phyloP scores from a whole-genome alignment of 2,329 filamentous ascomycete genomes.

The Periconia macrospinosa region DNA sequence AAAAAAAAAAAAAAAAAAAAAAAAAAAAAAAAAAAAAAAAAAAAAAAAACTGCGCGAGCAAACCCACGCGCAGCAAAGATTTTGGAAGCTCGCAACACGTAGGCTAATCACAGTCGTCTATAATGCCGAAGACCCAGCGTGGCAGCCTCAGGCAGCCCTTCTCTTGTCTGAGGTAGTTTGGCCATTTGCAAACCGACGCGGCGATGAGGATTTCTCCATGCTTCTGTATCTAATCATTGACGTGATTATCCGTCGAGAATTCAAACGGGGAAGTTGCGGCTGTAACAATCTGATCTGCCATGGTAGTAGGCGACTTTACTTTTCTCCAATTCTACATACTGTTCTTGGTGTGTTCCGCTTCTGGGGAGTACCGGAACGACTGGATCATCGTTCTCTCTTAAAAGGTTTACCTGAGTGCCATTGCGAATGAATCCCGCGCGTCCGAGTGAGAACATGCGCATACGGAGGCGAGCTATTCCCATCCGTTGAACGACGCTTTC shows the following conservation, averaged over 20 bases:
- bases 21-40: too few relatives aligned
- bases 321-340: slow-evolving; percentile 48
- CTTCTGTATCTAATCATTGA: slow-evolving; percentile 46
- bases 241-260: slow-evolving; percentile 36
- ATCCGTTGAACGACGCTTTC: slow-evolving; percentile 48
- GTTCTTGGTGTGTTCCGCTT: slow-evolving; percentile 46
- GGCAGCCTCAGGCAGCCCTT: too few relatives aligned
- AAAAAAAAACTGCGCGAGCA: too few relatives aligned
- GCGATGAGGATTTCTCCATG: slow-evolving; percentile 16
- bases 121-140: too few relatives aligned
- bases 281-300: slow-evolving; percentile 48
- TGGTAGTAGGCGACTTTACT: slow-evolving; percentile 48
- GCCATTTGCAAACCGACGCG: too few relatives aligned
- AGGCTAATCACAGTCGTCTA: too few relatives aligned
- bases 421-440: slow-evolving; percentile 40
- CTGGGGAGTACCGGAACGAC: slow-evolving; percentile 42
- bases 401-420: slow-evolving; percentile 47
- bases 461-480: slow-evolving; percentile 46
- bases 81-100: too few relatives aligned
- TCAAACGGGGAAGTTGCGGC: slow-evolving; percentile 42
- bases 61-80: too few relatives aligned
- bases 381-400: slow-evolving; percentile 49
- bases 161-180: too few relatives aligned
- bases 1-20: too few relatives aligned
- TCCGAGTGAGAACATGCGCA: slow-evolving; percentile 36